Conservation (phyloP, 2,329 filamentous ascomycete species). For the Zalaria obscura region DNA sequence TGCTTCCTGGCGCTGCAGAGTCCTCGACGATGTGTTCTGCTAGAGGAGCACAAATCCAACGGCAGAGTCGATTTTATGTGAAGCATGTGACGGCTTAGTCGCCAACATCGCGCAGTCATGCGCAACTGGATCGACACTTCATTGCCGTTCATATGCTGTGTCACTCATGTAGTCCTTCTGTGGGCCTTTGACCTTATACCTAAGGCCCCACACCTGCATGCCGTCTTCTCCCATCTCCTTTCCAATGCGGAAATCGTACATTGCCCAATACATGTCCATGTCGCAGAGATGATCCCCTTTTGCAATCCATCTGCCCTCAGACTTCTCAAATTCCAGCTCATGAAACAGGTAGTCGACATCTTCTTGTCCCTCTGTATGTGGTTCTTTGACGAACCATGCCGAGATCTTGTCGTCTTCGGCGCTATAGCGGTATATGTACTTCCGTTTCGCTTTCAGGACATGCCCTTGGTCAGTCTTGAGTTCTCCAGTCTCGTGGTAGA, state of each 20-base stretch:
- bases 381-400: conserved; percentile 63
- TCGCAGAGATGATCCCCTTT: conserved; percentile 56
- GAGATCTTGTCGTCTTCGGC: conserved; percentile 48
- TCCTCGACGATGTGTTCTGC: no score
- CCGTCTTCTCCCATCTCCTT: conserved; percentile 9
- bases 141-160: conserved; percentile 16
- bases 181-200: conserved; percentile 22
- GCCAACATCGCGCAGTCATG: no score
- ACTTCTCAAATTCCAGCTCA: conserved; percentile 46
- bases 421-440: conserved; percentile 62
- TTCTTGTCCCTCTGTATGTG: conserved; percentile 27
- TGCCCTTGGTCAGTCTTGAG: conserved; percentile 21
- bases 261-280: conserved; percentile 57
- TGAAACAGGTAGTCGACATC: conserved; percentile 62
- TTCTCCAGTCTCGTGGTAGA: conserved; percentile 21
- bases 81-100: no score
- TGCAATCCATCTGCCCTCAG: conserved; percentile 38
- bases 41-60: no score
- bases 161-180: conserved; percentile 23
- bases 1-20: no score
- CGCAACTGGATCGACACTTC: no score
- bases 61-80: no score
- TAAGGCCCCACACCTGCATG: conserved; percentile 20
- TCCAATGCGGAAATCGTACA: conserved; percentile 46
- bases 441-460: conserved; percentile 45